phyloP scores from a whole-genome alignment of 179 eudicot genomes.

The Dionaea muscipula region DNA sequence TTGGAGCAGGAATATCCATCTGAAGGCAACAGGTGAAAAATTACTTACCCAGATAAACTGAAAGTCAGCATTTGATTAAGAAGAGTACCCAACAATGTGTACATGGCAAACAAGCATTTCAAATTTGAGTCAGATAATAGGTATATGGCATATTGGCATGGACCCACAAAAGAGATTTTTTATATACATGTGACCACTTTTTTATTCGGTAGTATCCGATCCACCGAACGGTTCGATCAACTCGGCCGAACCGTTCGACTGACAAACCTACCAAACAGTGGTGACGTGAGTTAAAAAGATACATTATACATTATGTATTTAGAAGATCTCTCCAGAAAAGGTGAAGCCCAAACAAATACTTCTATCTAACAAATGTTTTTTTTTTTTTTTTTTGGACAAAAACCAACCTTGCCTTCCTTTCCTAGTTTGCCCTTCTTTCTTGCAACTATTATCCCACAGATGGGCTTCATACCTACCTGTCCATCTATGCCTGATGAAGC shows the following conservation, averaged over 20 bases:
- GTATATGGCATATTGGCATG: too few relatives aligned
- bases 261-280: too few relatives aligned
- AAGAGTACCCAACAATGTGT: constrained; percentile 12
- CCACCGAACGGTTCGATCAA: too few relatives aligned
- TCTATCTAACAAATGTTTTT: not conserved
- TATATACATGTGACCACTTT: too few relatives aligned
- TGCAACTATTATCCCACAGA: constrained; percentile 18
- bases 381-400: too few relatives aligned
- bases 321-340: not conserved
- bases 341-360: not conserved
- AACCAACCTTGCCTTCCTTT: constrained; percentile 19
- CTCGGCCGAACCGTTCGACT: too few relatives aligned
- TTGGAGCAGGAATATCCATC: not conserved
- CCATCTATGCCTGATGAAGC: constrained; percentile 14
- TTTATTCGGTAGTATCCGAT: too few relatives aligned
- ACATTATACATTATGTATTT: too few relatives aligned
- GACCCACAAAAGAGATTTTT: too few relatives aligned
- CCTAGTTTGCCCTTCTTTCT: constrained; percentile 15
- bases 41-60: constrained; percentile 60
- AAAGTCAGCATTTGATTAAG: constrained; percentile 4
- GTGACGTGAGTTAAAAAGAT: too few relatives aligned
- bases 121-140: not conserved
- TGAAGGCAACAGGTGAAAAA: not conserved
- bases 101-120: constrained; percentile 5
- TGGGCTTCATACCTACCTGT: constrained; percentile 18